Base-by-base conservation (phyloP, 2,329 filamentous ascomycete genomes). In the Neofusicoccum kwambonambiense region DNA sequence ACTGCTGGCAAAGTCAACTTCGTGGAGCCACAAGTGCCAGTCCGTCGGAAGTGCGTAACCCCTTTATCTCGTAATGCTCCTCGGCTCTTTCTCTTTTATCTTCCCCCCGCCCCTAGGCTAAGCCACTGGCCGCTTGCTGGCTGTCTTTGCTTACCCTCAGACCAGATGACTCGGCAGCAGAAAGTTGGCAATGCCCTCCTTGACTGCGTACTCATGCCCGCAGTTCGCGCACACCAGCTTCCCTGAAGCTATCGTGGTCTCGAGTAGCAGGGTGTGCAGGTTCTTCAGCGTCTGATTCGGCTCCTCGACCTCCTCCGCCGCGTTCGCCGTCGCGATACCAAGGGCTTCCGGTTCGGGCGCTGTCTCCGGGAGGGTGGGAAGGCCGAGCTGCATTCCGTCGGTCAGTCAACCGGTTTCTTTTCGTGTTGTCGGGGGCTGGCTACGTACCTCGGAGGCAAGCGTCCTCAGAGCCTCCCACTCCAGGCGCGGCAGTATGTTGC, bases 171-270 rank as follows among this genome's bases (percentile, higher is more conserved):
- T 95, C 12, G 95, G 95, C 70, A 99, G 80, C 75, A 99, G 80
- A 74, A 99, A 99, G 78, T 98, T 98, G 66, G 93, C 92, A 77
- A 98, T 97, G 4, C 95, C 95, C 79, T 99, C 94, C 76, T 95
- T 93, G 68, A 99, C 89, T 66, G 88, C 88, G 78, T 98, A 99
- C 81, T 96, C 92, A 76, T 98, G 94, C 54, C 91, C 92, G 75
- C 95, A 99, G 78, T 90, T 91, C 54, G 87, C 93, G 77, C 95
- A 99, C 4, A 93, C 90, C 69, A 99, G 83, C 79, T 91, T 94
- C 3, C 95, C 95, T 79, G 94, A 91, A 42, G 87, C 85, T 66
- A 99, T 91, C 72, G 93, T 90, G 66, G 95, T 99, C 84, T 98
- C 91, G 70, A 97, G 83, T 42, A 98, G 82, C 63, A 97, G 77